phyloP scores from a whole-genome alignment of 768 basidiomycete genomes.

The Leccinum aurantiacum region DNA sequence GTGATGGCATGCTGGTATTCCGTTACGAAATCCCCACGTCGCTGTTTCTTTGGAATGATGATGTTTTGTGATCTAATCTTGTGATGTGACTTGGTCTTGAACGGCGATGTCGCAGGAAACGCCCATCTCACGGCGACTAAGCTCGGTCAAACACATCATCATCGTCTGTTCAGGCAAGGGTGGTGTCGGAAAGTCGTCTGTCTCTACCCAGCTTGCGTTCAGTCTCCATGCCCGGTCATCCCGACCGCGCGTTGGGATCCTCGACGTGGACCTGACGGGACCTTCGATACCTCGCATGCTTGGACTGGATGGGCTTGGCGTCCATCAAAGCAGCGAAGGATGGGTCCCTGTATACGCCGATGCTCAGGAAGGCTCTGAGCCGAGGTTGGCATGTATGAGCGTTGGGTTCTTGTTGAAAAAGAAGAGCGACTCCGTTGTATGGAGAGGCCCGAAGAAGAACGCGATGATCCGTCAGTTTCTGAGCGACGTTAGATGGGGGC shows the following conservation, averaged over 20 bases:
- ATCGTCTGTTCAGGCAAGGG: slow-evolving; percentile 96
- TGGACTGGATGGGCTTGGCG: slow-evolving; percentile 80
- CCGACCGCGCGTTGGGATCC: slow-evolving; percentile 74
- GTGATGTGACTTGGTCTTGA: background rate
- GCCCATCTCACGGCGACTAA: slow-evolving; percentile 70
- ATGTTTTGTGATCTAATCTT: background rate
- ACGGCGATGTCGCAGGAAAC: slow-evolving; percentile 41
- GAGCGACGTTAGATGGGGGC: slow-evolving; percentile 93
- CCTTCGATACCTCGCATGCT: slow-evolving; percentile 96
- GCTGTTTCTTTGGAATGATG: background rate
- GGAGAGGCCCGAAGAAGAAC: slow-evolving; percentile 98
- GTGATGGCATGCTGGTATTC: slow-evolving; percentile 3
- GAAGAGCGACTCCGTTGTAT: slow-evolving; percentile 91
- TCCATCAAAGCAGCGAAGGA: slow-evolving; percentile 91
- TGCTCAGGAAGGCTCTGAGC: slow-evolving; percentile 45
- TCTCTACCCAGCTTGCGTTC: slow-evolving; percentile 88
- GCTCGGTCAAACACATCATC: slow-evolving; percentile 78
- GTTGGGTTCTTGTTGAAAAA: slow-evolving; percentile 93
- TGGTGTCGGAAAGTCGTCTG: slow-evolving; percentile 98
- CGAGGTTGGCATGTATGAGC: slow-evolving; percentile 90
- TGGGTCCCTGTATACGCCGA: slow-evolving; percentile 99
- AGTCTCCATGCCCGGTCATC: slow-evolving; percentile 74
- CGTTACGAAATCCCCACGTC: slow-evolving; percentile 1
- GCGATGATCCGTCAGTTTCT: slow-evolving; percentile 97
- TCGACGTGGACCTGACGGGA: slow-evolving; percentile 92